A percentile compares a stretch with the other conserved stretches of the same genome.
Conservation (phyloP, 768 basidiomycete species). For the Termitomyces titanicus region DNA sequence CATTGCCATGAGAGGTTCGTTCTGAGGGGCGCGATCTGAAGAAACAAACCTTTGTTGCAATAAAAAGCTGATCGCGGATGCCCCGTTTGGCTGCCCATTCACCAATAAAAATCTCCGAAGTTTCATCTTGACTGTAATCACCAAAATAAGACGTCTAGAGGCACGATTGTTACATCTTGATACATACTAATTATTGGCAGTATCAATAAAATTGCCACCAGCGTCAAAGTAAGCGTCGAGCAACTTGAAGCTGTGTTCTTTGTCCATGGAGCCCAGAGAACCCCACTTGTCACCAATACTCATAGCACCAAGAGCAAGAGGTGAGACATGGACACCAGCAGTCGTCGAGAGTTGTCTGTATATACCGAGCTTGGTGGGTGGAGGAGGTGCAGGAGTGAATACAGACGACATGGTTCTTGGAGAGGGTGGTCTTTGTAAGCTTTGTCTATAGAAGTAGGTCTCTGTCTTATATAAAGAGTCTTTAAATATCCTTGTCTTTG, state of each 20-base stretch:
- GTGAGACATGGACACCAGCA: constrained; percentile 46
- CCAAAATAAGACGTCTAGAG: not conserved
- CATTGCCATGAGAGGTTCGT: not conserved
- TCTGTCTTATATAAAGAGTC: no score
- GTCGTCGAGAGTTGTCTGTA: constrained; percentile 37
- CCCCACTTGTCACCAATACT: constrained; percentile 39
- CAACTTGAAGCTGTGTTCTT: constrained; percentile 34
- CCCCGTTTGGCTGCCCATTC: constrained; percentile 42
- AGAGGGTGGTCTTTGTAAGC: no score
- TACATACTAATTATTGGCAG: constrained; percentile 34
- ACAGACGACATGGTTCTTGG: no score
- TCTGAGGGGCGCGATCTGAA: not conserved
- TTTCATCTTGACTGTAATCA: constrained; percentile 30
- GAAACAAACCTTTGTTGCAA: constrained; percentile 35
- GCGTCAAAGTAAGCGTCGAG: constrained; percentile 36
- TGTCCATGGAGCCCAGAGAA: constrained; percentile 29
- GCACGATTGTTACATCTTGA: not conserved
- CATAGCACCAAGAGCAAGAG: constrained; percentile 45
- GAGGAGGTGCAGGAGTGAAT: constrained; percentile 14
- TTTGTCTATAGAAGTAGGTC: no score
- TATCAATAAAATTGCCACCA: constrained; percentile 42
- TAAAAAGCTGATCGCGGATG: constrained; percentile 41
- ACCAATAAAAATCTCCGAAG: constrained; percentile 41
- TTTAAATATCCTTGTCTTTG: no score
- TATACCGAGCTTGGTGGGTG: constrained; percentile 29